phyloP scores from a whole-genome alignment of 2,329 filamentous ascomycete species.

The Beauveria scarabaeidicola region DNA sequence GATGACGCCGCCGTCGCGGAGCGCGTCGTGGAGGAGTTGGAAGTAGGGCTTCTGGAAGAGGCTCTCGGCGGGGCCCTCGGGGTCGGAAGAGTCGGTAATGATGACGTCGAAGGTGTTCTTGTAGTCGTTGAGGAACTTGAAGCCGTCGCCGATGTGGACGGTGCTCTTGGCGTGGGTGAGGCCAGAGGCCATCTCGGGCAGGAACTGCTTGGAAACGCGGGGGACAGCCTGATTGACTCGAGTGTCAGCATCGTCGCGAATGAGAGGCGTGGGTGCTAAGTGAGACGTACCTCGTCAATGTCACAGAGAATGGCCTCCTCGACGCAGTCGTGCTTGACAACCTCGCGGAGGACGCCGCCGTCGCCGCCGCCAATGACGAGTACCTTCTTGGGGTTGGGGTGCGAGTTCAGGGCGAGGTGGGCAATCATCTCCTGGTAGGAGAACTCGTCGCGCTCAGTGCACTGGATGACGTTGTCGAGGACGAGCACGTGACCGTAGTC shows the following conservation, averaged over 20 bases:
- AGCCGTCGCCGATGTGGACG: constrained; percentile 90
- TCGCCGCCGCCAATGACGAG: constrained; percentile 97
- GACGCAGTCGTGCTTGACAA: constrained; percentile 97
- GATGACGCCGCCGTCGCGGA: constrained; percentile 94
- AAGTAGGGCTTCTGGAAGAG: constrained; percentile 99
- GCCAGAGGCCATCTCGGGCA: constrained; percentile 86
- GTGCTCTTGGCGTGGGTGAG: constrained; percentile 92
- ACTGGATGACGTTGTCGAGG: constrained; percentile 98
- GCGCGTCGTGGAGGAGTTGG: constrained; percentile 79
- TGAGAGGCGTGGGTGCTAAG: too few species aligned
- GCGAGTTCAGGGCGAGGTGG: constrained; percentile 95
- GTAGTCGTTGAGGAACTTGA: constrained; percentile 95
- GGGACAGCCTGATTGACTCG: constrained; percentile 61
- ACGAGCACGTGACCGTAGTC: constrained; percentile 94
- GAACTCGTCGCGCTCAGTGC: constrained; percentile 98
- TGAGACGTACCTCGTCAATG: constrained; percentile 67
- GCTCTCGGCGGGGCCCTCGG: constrained; percentile 89
- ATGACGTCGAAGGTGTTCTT: constrained; percentile 98
- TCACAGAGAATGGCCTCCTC: constrained; percentile 96
- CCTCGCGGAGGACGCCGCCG: constrained; percentile 92
- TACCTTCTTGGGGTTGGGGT: constrained; percentile 97
- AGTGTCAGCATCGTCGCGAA: neutral
- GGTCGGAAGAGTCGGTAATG: constrained; percentile 97
- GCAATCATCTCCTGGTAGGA: constrained; percentile 99
- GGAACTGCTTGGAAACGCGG: constrained; percentile 95